phyloP scores from a whole-genome alignment of 2,329 filamentous ascomycete species.

The Didymella exigua region DNA sequence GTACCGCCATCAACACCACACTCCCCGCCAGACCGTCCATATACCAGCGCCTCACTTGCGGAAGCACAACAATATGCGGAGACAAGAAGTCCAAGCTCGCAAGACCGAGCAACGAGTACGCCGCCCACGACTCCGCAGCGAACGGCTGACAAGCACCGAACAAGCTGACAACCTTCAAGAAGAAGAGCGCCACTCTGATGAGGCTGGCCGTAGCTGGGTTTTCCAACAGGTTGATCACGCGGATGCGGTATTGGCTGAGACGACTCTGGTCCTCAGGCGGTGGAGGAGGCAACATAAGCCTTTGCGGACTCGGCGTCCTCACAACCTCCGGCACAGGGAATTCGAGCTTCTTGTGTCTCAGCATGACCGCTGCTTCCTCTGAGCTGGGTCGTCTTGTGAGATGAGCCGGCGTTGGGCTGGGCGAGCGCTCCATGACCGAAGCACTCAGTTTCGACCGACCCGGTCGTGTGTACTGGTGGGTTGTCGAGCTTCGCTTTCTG shows the following conservation, averaged over 20 bases:
- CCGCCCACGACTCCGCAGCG: conserved; percentile 66
- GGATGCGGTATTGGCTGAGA: not conserved
- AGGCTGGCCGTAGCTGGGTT: conserved; percentile 41
- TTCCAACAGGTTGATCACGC: conserved; percentile 24
- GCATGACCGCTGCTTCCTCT: conserved; percentile 37
- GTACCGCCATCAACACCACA: conserved; percentile 52
- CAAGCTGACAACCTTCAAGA: conserved; percentile 70
- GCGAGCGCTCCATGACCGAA: conserved; percentile 41
- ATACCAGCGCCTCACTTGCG: conserved; percentile 20
- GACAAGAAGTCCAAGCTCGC: conserved; percentile 67
- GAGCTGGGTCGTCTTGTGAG: conserved; percentile 27
- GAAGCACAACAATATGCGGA: conserved; percentile 1
- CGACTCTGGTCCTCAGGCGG: conserved; percentile 19
- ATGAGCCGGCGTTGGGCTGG: conserved; percentile 38
- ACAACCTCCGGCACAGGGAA: conserved; percentile 26
- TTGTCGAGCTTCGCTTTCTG: conserved; percentile 30
- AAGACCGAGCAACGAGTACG: conserved; percentile 70
- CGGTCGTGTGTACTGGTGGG: conserved; percentile 32
- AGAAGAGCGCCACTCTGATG: conserved; percentile 67
- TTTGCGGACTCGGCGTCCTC: conserved; percentile 28
- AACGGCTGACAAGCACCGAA: conserved; percentile 74
- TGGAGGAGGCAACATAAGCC: conserved; percentile 45
- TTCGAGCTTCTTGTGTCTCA: conserved; percentile 39
- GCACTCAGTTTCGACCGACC: conserved; percentile 44
- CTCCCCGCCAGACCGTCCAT: conserved; percentile 49